Base-by-base conservation (phyloP, 768 basidiomycete genomes). In the Tricholoma bakamatsutake region DNA sequence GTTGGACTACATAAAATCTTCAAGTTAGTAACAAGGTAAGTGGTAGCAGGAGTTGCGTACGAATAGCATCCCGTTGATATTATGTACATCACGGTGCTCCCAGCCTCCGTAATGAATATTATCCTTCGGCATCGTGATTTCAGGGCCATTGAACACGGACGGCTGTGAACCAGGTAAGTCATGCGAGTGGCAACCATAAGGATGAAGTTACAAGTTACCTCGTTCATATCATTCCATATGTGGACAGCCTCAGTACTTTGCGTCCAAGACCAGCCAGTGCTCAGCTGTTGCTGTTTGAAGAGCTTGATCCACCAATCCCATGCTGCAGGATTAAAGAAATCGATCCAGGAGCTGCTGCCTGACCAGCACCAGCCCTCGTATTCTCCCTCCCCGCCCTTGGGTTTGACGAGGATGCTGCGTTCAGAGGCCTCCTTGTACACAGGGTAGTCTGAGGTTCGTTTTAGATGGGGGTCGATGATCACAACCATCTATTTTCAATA, bases 191-290 rank as follows among this genome's bases (percentile, higher is more conserved):
- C 18, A 27, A 42, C 39, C 34, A 45, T 24, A 37, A 50, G 42
- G 35, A 18, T 17, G 49, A 30, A 27, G 55, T 76, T 7, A 93
- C 93, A 30, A 27, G 55, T 76, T 7, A 93, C 93, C 82, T 98
- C 97, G 62, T 98, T 98, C 97, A 99, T 99, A 66, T 99, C 97
- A 67, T 98, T 98, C 97, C 97, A 99, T 61, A 98, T 93, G 68
- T 87, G 87, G 12, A 98, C 80, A 61, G 84, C 81, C 30, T 86
- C 82, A 2, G 92, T 93, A 61, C 94, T 90, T 59, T 90, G 72
- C 0, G 76, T 81, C 88, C 91, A 92, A 6, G 83, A 74, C 81
- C 85, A 92, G 46, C 77, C 80, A 57, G 76, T 76, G 63, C 70
- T 74, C 31, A 75, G 71, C 48, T 74, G 70, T 58, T 76, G 70